Evolutionary conservation across 352 stramenopile species (phyloP).

Genomic region (Pythium aquatile): DNA sequence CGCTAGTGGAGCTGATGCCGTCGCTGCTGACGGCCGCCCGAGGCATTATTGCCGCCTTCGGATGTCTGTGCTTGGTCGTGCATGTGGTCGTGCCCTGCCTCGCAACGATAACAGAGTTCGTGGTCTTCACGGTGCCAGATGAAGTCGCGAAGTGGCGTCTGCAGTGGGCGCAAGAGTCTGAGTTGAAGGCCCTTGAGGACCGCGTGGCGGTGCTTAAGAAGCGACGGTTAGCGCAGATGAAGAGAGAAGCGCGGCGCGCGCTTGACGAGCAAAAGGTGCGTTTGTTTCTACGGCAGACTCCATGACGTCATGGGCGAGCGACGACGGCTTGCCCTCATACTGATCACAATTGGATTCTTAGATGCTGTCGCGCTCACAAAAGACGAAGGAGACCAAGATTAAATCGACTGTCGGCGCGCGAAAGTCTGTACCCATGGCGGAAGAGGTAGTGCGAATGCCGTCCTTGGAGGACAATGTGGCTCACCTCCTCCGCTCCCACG

Average conservation of each 20-base stretch:
- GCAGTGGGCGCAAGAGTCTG: slow-evolving; percentile 15
- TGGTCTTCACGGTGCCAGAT: slow-evolving; percentile 3
- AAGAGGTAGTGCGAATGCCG: slow-evolving; percentile 1
- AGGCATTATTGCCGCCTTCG: slow-evolving; percentile 23
- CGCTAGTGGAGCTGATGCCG: slow-evolving; percentile 12
- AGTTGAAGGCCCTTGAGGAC: slow-evolving; percentile 11
- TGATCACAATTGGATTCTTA: neutral
- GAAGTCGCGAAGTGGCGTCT: slow-evolving; percentile 19
- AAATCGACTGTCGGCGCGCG: neutral
- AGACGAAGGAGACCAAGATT: neutral
- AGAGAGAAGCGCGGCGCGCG: slow-evolving; percentile 6
- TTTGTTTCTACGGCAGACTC: neutral
- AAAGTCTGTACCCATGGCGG: neutral
- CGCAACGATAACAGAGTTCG: slow-evolving; percentile 1
- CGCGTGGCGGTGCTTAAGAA: slow-evolving; percentile 19
- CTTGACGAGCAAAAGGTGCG: slow-evolving; percentile 21
- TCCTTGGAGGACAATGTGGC: neutral
- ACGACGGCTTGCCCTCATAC: neutral
- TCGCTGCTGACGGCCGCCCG: slow-evolving; percentile 21
- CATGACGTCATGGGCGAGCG: neutral
- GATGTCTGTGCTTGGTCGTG: slow-evolving; percentile 16
- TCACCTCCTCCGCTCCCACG: neutral
- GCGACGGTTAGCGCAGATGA: neutral
- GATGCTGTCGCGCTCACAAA: neutral
- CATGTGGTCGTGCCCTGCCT: slow-evolving; percentile 18